Conservation (phyloP, 2,329 filamentous ascomycete genomes). For the Phialocephala sp. region DNA sequence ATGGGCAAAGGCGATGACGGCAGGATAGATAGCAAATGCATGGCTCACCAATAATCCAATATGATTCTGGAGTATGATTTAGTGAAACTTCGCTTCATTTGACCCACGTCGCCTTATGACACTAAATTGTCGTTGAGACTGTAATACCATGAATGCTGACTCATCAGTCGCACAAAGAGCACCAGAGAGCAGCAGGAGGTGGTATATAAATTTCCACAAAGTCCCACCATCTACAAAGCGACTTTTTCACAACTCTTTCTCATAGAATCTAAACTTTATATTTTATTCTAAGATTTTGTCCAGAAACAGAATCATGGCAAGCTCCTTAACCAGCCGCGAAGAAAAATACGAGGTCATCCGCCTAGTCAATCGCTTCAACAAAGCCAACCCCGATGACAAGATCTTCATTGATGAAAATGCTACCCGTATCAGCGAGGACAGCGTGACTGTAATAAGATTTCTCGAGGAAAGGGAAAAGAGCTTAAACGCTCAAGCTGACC, state of each 20-base stretch:
- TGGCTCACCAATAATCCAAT: not conserved
- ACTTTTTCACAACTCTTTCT: not conserved
- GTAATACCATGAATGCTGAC: not conserved
- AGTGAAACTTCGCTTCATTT: not conserved
- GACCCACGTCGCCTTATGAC: not conserved
- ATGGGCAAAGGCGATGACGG: not conserved
- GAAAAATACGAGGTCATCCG: too few species aligned
- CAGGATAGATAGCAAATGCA: not conserved
- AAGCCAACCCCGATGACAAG: too few species aligned
- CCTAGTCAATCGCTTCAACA: too few species aligned
- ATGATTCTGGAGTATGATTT: not conserved
- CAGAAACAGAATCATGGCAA: too few species aligned
- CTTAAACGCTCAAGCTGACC: not conserved
- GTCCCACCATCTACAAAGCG: not conserved
- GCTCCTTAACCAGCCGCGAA: too few species aligned
- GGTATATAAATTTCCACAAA: not conserved
- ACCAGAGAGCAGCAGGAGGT: too few species aligned
- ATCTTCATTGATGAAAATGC: too few species aligned
- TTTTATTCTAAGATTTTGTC: too few species aligned
- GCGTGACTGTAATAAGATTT: too few species aligned
- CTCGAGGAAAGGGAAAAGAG: too few species aligned
- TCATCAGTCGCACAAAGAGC: slow-evolving; percentile 1
- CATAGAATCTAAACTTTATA: not conserved
- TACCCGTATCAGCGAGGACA: too few species aligned
- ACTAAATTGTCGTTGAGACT: not conserved